Conservation (phyloP, 2,329 filamentous ascomycete genomes). For the Pyrenochaeta sp. region DNA sequence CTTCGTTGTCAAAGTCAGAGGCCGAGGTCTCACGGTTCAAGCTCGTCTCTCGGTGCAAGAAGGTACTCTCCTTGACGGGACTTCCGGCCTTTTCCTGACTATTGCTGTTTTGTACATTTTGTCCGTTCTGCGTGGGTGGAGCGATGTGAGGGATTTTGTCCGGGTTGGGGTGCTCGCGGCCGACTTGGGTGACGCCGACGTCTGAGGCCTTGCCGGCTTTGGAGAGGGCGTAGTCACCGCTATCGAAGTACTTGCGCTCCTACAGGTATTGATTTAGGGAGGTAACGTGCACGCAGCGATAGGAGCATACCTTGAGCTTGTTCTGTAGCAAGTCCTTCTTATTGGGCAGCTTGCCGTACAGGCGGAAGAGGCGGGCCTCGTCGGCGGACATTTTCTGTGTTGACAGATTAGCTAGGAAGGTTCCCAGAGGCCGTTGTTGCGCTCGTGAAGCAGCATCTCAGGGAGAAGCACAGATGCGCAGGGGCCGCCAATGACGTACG, state of each 20-base stretch:
- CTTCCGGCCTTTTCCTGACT: slow-evolving; percentile 67
- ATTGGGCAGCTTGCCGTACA: slow-evolving; percentile 97
- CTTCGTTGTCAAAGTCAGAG: slow-evolving; percentile 63
- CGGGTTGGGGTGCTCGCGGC: slow-evolving; percentile 91
- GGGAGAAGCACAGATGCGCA: slow-evolving; percentile 13
- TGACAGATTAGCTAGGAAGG: slow-evolving; percentile 26
- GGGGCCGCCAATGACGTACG: slow-evolving; percentile 66
- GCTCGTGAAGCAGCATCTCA: slow-evolving; percentile 8
- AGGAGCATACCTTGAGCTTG: slow-evolving; percentile 78
- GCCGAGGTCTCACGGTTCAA: slow-evolving; percentile 78
- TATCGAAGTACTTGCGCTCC: slow-evolving; percentile 98
- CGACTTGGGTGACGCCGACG: slow-evolving; percentile 91
- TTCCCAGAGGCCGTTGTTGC: neutral
- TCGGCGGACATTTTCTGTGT: slow-evolving; percentile 86
- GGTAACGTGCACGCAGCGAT: neutral
- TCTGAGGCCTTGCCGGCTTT: slow-evolving; percentile 97
- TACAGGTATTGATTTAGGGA: slow-evolving; percentile 38
- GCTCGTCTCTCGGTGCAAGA: slow-evolving; percentile 84
- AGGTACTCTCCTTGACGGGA: slow-evolving; percentile 90
- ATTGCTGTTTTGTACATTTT: slow-evolving; percentile 42
- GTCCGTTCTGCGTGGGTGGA: slow-evolving; percentile 64
- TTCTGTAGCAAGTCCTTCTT: slow-evolving; percentile 97
- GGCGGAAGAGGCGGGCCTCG: slow-evolving; percentile 94
- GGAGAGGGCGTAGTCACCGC: slow-evolving; percentile 93
- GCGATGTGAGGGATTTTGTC: slow-evolving; percentile 94